These are phyloP conservation scores for Trypanosoma platydactyli DNA, from an alignment of 208 protist species.

Conservation along the genomic window DNA sequence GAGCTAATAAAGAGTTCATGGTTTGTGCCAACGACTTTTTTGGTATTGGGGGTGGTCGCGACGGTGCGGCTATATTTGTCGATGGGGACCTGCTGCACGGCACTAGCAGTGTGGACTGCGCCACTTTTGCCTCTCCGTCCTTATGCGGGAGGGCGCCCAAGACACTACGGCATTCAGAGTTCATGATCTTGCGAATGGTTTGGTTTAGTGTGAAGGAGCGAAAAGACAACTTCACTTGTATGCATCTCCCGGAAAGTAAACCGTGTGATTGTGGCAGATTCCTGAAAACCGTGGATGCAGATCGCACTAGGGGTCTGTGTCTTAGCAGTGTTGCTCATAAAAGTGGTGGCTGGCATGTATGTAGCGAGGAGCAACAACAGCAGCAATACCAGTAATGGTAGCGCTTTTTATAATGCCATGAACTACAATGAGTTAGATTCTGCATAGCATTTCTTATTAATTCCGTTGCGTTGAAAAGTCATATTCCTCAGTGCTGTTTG, in stretches of 20 bases:
- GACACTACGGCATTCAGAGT: constrained; percentile 36
- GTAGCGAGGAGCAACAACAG: constrained; percentile 1
- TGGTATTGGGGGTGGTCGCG: constrained; percentile 49
- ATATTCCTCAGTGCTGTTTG: too few relatives aligned
- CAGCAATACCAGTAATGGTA: too few relatives aligned
- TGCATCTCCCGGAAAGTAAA: constrained; percentile 8
- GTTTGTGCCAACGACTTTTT: constrained; percentile 49
- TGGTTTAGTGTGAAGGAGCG: constrained; percentile 33
- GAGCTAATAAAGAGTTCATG: constrained; percentile 41
- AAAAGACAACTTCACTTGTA: constrained; percentile 4
- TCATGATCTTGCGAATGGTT: constrained; percentile 38
- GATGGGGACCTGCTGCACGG: constrained; percentile 53
- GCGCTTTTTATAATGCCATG: too few relatives aligned
- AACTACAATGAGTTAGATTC: too few relatives aligned
- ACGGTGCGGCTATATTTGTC: constrained; percentile 54
- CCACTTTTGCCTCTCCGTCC: constrained; percentile 50
- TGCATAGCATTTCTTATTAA: too few relatives aligned
- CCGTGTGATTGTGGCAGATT: constrained; percentile 27
- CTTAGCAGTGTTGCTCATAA: neutral
- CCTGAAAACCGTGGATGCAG: constrained; percentile 1
- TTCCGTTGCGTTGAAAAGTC: too few relatives aligned
- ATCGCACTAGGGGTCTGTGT: neutral
- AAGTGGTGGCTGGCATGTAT: constrained; percentile 10
- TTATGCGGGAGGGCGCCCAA: constrained; percentile 28
- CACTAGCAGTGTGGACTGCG: constrained; percentile 52